These are phyloP conservation scores for Russula abietina DNA, from an alignment of 768 basidiomycete genomes.

Conservation along the genomic window DNA sequence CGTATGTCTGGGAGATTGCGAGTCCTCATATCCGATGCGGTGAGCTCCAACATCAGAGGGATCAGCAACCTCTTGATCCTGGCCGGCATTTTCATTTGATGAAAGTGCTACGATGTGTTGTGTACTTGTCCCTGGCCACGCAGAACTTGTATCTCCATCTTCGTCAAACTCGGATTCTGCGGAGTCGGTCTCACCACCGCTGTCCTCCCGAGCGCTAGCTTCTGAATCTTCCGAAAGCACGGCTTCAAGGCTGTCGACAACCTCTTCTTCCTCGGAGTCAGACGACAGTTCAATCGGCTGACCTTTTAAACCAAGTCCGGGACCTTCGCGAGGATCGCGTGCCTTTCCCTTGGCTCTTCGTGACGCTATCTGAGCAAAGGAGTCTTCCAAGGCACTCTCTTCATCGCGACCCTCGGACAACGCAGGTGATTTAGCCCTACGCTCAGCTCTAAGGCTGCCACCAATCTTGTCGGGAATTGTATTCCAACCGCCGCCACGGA, in stretches of 20 bases:
- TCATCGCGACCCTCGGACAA: slow-evolving; percentile 29
- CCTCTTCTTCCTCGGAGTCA: slow-evolving; percentile 34
- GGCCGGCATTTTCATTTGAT: slow-evolving; percentile 26
- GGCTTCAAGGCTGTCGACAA: slow-evolving; percentile 29
- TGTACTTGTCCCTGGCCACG: slow-evolving; percentile 21
- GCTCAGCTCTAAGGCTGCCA: slow-evolving; percentile 21
- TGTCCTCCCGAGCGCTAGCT: slow-evolving; percentile 31
- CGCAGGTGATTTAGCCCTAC: slow-evolving; percentile 24
- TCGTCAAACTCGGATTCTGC: slow-evolving; percentile 27
- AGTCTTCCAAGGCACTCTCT: slow-evolving; percentile 42
- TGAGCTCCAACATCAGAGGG: slow-evolving; percentile 21
- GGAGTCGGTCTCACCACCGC: slow-evolving; percentile 22
- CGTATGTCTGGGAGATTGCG: background rate
- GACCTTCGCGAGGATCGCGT: slow-evolving; percentile 56
- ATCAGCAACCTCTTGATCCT: slow-evolving; percentile 32
- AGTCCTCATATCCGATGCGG: slow-evolving; percentile 19
- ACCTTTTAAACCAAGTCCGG: slow-evolving; percentile 41
- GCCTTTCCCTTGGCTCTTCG: slow-evolving; percentile 49
- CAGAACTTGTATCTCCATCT: slow-evolving; percentile 23
- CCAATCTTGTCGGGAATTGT: slow-evolving; percentile 2
- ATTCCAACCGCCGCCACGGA: slow-evolving; percentile 5
- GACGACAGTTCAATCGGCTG: slow-evolving; percentile 45
- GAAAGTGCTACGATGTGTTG: background rate
- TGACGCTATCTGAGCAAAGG: slow-evolving; percentile 48
- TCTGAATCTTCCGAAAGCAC: slow-evolving; percentile 47